A percentile compares a stretch with the other conserved stretches of the same genome.
phyloP scores from a whole-genome alignment of 306 rosid genomes.

The Argentina anserina region DNA sequence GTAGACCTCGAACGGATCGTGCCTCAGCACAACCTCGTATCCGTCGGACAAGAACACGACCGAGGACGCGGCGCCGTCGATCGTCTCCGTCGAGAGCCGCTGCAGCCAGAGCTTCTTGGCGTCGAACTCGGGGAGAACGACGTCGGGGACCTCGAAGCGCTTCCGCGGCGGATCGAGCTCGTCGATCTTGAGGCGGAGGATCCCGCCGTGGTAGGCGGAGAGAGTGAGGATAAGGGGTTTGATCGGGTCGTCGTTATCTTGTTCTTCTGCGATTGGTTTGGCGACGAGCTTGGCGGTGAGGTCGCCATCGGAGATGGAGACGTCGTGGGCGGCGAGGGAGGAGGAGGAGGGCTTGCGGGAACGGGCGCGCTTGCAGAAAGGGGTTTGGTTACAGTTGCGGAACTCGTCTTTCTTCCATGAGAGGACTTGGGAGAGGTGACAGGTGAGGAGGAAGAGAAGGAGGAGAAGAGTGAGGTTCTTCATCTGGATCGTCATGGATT shows the following conservation, averaged over 20 bases:
- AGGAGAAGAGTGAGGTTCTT: slow-evolving; percentile 36
- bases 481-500: slow-evolving; percentile 29
- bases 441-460: slow-evolving; percentile 35
- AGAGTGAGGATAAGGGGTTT: slow-evolving; percentile 67
- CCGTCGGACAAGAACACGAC: slow-evolving; percentile 56
- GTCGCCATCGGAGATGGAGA: slow-evolving; percentile 59
- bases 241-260: slow-evolving; percentile 20
- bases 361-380: slow-evolving; percentile 91
- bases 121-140: slow-evolving; percentile 54
- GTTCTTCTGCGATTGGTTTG: slow-evolving; percentile 14
- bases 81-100: slow-evolving; percentile 41
- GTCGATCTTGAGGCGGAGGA: slow-evolving; percentile 80
- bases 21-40: slow-evolving; percentile 70
- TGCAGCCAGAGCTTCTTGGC: slow-evolving; percentile 60
- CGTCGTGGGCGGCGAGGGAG: slow-evolving; percentile 52
- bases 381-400: slow-evolving; percentile 83
- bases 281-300: slow-evolving; percentile 67
- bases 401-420: slow-evolving; percentile 93
- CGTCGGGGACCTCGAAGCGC: slow-evolving; percentile 82
- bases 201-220: slow-evolving; percentile 56
- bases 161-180: slow-evolving; percentile 59
- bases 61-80: slow-evolving; percentile 46
- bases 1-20: slow-evolving; percentile 84
- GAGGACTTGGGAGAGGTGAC: slow-evolving; percentile 38
- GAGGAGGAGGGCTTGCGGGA: slow-evolving; percentile 54